phyloP scores from a whole-genome alignment of 2,329 filamentous ascomycete species.

The Blumeria graminis region DNA sequence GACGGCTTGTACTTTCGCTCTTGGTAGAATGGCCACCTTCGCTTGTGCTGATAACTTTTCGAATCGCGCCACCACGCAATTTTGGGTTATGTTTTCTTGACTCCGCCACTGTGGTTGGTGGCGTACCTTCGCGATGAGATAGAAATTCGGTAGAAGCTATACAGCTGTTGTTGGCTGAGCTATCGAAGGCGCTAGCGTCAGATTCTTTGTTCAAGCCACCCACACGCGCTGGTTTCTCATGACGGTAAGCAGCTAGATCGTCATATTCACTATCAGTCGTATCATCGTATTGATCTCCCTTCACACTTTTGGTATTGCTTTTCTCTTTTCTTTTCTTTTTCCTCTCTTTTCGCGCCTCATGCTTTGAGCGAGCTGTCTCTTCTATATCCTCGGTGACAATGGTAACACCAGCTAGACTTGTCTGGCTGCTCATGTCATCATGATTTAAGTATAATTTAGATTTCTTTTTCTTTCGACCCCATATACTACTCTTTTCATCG shows the following conservation, averaged over 20 bases:
- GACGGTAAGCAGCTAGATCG: slow-evolving; percentile 60
- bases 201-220: slow-evolving; percentile 68
- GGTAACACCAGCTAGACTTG: slow-evolving; percentile 5
- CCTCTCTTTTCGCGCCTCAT: slow-evolving; percentile 12
- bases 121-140: slow-evolving; percentile 16
- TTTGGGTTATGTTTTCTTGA: slow-evolving; percentile 9
- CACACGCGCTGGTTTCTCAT: slow-evolving; percentile 66
- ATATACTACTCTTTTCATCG: slow-evolving; percentile 23
- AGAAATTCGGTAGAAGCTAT: slow-evolving; percentile 20
- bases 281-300: slow-evolving; percentile 11
- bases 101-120: slow-evolving; percentile 15
- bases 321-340: slow-evolving; percentile 8
- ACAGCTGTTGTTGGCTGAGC: slow-evolving; percentile 28
- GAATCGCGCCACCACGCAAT: slow-evolving; percentile 11
- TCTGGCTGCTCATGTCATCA: slow-evolving; percentile 8
- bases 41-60: slow-evolving; percentile 10
- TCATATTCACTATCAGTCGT: slow-evolving; percentile 34
- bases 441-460: slow-evolving; percentile 15
- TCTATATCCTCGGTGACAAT: slow-evolving; percentile 9
- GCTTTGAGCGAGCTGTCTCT: slow-evolving; percentile 12
- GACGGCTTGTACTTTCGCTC: neutral
- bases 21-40: neutral
- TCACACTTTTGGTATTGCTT: slow-evolving; percentile 4
- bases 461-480: slow-evolving; percentile 18
- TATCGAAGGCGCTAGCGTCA: slow-evolving; percentile 62